Percentiles rank a stretch among this genome's conserved stretches.
phyloP scores from a whole-genome alignment of 805 yeast species.

The Myxozyma sirexii region DNA sequence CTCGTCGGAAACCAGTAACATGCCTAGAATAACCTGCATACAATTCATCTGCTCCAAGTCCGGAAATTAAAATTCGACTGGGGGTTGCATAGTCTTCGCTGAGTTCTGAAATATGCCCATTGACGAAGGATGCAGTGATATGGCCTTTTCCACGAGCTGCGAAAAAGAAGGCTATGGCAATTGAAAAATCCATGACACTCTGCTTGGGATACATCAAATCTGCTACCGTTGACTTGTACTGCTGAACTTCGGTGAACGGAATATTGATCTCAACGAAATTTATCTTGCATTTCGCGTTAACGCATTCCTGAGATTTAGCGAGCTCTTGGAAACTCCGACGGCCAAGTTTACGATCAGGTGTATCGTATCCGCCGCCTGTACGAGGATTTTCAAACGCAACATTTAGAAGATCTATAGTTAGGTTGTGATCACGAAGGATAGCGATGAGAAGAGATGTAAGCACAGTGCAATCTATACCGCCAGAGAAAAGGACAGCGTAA shows the following conservation, averaged over 20 bases:
- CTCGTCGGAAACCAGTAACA: constrained; percentile 44
- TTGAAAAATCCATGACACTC: constrained; percentile 94
- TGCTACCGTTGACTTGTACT: constrained; percentile 55
- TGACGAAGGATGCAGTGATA: constrained; percentile 16
- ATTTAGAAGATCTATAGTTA: constrained; percentile 71
- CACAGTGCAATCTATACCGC: constrained; percentile 92
- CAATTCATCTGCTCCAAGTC: constrained; percentile 95
- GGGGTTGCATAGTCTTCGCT: constrained; percentile 51
- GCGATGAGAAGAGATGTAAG: constrained; percentile 54
- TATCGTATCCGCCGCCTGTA: constrained; percentile 52
- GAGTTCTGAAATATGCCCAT: background rate
- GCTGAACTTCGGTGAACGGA: constrained; percentile 64
- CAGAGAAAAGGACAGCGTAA: constrained; percentile 78
- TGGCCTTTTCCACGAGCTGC: constrained; percentile 67
- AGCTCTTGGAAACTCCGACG: constrained; percentile 61
- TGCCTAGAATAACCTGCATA: constrained; percentile 96
- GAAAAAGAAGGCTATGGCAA: constrained; percentile 92
- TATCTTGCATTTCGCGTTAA: constrained; percentile 10
- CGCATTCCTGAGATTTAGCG: background rate
- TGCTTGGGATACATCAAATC: constrained; percentile 76
- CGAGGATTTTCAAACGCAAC: constrained; percentile 94
- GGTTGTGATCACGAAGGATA: constrained; percentile 31
- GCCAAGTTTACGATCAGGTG: constrained; percentile 86
- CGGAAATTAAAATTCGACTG: constrained; percentile 78
- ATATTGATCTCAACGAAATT: constrained; percentile 62